phyloP scores from a whole-genome alignment of 1,284 basidiomycete species.

The Crucibulum parvulum region DNA sequence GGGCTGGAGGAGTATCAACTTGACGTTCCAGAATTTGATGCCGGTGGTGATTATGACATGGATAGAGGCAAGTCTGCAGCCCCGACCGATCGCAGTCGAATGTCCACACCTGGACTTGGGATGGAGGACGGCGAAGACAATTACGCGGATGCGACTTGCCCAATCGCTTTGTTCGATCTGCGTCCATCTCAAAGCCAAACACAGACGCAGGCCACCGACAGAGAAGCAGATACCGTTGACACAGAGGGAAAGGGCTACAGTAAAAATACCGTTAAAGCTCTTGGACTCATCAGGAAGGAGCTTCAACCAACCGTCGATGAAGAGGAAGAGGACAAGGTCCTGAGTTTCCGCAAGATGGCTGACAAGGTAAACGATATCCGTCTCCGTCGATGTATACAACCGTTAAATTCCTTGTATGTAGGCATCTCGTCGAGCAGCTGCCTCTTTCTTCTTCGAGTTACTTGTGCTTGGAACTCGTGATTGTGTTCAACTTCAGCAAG shows the following conservation, averaged over 20 bases:
- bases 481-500: slow-evolving; percentile 84
- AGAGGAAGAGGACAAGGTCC: slow-evolving; percentile 57
- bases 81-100: slow-evolving; percentile 63
- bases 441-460: slow-evolving; percentile 97
- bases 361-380: slow-evolving; percentile 61
- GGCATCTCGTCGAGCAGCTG: slow-evolving; percentile 90
- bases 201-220: slow-evolving; percentile 38
- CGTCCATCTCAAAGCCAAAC: slow-evolving; percentile 57
- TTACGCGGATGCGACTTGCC: slow-evolving; percentile 76
- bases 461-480: slow-evolving; percentile 94
- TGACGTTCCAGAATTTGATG: slow-evolving; percentile 50
- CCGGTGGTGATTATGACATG: slow-evolving; percentile 33
- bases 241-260: slow-evolving; percentile 80
- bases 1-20: slow-evolving; percentile 72
- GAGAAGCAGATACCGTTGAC: slow-evolving; percentile 48
- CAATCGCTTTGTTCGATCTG: slow-evolving; percentile 85
- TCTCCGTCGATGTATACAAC: slow-evolving; percentile 2
- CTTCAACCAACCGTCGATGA: slow-evolving; percentile 63
- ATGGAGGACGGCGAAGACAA: slow-evolving; percentile 65
- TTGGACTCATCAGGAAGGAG: slow-evolving; percentile 83
- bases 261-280: slow-evolving; percentile 90
- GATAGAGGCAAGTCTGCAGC: slow-evolving; percentile 47
- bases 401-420: slow-evolving; percentile 33
- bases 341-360: slow-evolving; percentile 80
- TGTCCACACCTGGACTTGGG: slow-evolving; percentile 72